Base-by-base conservation (phyloP, 805 yeast genomes). In the Naumovozyma castellii region DNA sequence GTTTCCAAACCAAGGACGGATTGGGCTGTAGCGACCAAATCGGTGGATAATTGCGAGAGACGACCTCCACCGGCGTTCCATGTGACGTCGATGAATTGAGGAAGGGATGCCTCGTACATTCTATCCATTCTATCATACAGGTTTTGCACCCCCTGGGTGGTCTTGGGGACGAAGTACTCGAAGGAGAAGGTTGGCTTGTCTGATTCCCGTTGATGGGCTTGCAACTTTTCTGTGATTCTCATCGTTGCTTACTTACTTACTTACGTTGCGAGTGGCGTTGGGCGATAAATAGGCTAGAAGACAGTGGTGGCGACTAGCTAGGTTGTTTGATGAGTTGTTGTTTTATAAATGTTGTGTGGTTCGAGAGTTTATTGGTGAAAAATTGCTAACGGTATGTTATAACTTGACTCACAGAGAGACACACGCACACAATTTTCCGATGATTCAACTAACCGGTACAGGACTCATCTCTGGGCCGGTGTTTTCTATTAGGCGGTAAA, bases 51-150 rank as follows among this genome's bases (percentile, higher is more conserved):
- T 33, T 78, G 76, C 12, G 94, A 79, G 37, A 82, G 64, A 2
- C 48, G 51, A 36, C 94, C 72, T 4, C 97, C 97, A 32, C 98
- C 98, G 3, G 98, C 98, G 56, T 90, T 90, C 98, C 98, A 92
- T 1, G 98, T 92, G 47, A 92, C 84, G 58, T 92, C 98, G 43
- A 92, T 79, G 62, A 92, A 92, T 47, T 84, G 77, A 2, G 98
- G 98, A 47, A 79, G 80, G 2, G 66, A 52, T 52, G 86, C 69
- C 48, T 84, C 85, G 62, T 84, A 86, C 98, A 92, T 92, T 61
- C 96, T 76, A 57, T 92, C 97, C 88, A 92, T 90, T 58, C 98
- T 73, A 61, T 92, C 97, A 66, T 88, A 90, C 43, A 92, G 69
- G 59, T 92, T 92, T 60, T 87, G 95, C 18, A 90, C 92, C 58